A percentile compares a stretch with the other conserved stretches of the same genome.
Evolutionary conservation across 1,139 yeast species (phyloP).

Genomic region (Wickerhamiella pararugosa): DNA sequence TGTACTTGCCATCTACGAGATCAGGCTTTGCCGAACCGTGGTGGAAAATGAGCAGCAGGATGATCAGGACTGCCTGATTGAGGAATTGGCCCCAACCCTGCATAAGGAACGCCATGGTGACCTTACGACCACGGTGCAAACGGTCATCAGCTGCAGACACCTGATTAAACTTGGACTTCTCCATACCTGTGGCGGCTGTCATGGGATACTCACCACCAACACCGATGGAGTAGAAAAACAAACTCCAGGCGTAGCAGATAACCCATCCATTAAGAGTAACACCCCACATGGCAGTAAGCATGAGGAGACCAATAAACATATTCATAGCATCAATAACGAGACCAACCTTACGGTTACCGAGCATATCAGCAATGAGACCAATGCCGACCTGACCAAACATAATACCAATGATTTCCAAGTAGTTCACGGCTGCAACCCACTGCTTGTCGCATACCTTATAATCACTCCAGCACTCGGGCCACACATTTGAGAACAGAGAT

Average conservation of each 20-base stretch:
- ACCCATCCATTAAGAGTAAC: slow-evolving; percentile 27
- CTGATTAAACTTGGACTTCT: slow-evolving; percentile 22
- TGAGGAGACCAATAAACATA: slow-evolving; percentile 41
- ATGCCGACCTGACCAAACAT: slow-evolving; percentile 83
- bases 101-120: slow-evolving; percentile 28
- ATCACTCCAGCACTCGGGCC: slow-evolving; percentile 26
- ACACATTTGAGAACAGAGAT: slow-evolving; percentile 21
- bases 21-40: slow-evolving; percentile 46
- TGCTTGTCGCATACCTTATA: slow-evolving; percentile 20
- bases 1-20: slow-evolving; percentile 7
- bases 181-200: slow-evolving; percentile 46
- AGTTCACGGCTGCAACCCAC: slow-evolving; percentile 25
- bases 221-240: slow-evolving; percentile 51
- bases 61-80: slow-evolving; percentile 27
- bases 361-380: slow-evolving; percentile 68
- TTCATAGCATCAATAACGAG: slow-evolving; percentile 27
- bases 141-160: slow-evolving; percentile 23
- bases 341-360: slow-evolving; percentile 74
- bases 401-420: slow-evolving; percentile 52
- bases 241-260: slow-evolving; percentile 57
- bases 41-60: slow-evolving; percentile 27
- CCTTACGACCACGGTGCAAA: slow-evolving; percentile 30
- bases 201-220: slow-evolving; percentile 99
- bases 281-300: slow-evolving; percentile 47
- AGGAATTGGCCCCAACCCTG: slow-evolving; percentile 32